phyloP scores from a whole-genome alignment of 1,284 basidiomycete species.

The Meira nashicola region DNA sequence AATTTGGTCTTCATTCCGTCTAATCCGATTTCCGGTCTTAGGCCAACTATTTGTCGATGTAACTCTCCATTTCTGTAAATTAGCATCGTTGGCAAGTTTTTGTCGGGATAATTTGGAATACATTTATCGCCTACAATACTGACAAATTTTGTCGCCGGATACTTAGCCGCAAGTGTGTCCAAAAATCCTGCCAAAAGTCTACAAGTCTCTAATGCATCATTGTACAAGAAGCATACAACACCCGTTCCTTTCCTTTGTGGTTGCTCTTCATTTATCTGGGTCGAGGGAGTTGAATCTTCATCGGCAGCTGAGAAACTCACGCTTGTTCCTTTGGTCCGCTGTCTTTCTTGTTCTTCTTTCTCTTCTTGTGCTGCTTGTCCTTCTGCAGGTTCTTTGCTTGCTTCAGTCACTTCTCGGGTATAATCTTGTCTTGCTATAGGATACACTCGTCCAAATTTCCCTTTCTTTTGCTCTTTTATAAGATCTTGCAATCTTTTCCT shows the following conservation, averaged over 20 bases:
- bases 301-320: conserved; percentile 34
- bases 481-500: conserved; percentile 67
- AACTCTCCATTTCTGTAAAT: conserved; percentile 88
- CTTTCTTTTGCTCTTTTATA: conserved; percentile 62
- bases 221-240: conserved; percentile 70
- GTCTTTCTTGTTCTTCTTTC: conserved; percentile 43
- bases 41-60: conserved; percentile 72
- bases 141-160: conserved; percentile 90
- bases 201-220: conserved; percentile 56
- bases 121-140: conserved; percentile 88
- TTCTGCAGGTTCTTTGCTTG: conserved; percentile 60
- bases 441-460: conserved; percentile 75
- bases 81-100: conserved; percentile 83
- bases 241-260: conserved; percentile 63
- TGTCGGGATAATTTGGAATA: conserved; percentile 90
- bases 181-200: conserved; percentile 72
- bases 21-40: conserved; percentile 62
- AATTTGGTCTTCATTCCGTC: conserved; percentile 68
- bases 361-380: conserved; percentile 57
- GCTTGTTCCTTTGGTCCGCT: conserved; percentile 59
- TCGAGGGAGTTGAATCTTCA: neutral
- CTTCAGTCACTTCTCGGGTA: conserved; percentile 88
- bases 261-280: neutral
- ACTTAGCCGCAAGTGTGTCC: conserved; percentile 67
- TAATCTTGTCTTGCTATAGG: conserved; percentile 91